These are phyloP conservation scores for Tuber aestivum DNA, from an alignment of 495 filamentous ascomycete species.

Conservation along the genomic window DNA sequence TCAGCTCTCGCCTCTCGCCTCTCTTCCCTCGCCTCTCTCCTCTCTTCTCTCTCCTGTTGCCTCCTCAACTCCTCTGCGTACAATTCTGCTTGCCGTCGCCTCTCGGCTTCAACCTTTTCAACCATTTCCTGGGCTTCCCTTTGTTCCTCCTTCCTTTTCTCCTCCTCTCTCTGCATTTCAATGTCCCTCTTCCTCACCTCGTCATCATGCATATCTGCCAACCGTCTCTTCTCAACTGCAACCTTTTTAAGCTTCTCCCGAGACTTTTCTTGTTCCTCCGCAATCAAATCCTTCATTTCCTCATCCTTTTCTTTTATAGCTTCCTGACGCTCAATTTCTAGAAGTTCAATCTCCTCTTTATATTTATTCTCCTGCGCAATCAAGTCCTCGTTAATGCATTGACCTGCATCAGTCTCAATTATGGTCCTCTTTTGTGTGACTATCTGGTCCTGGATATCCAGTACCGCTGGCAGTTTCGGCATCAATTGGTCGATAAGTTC, in stretches of 20 bases:
- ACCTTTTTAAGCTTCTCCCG: background rate
- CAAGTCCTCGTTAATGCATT: conserved; percentile 37
- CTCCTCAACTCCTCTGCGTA: no score
- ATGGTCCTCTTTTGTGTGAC: conserved; percentile 40
- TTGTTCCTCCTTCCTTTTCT: no score
- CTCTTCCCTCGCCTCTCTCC: no score
- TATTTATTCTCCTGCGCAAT: no score
- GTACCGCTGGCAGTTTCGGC: conserved; percentile 19
- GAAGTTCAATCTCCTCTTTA: background rate
- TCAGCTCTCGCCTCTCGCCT: no score
- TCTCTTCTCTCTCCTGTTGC: no score
- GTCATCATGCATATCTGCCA: no score
- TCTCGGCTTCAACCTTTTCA: no score
- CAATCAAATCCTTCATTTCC: background rate
- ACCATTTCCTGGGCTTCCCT: no score
- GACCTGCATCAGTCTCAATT: conserved; percentile 44
- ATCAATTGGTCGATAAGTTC: conserved; percentile 34
- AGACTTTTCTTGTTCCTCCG: background rate
- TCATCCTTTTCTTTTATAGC: background rate
- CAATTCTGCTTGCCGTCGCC: no score
- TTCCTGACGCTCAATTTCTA: background rate
- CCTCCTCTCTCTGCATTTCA: no score
- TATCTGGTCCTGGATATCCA: conserved; percentile 46
- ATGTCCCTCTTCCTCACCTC: no score
- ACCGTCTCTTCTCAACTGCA: background rate